Percentiles rank a stretch among this genome's conserved stretches.
phyloP scores from a whole-genome alignment of 1,284 basidiomycete species.

The Tilletia caries region DNA sequence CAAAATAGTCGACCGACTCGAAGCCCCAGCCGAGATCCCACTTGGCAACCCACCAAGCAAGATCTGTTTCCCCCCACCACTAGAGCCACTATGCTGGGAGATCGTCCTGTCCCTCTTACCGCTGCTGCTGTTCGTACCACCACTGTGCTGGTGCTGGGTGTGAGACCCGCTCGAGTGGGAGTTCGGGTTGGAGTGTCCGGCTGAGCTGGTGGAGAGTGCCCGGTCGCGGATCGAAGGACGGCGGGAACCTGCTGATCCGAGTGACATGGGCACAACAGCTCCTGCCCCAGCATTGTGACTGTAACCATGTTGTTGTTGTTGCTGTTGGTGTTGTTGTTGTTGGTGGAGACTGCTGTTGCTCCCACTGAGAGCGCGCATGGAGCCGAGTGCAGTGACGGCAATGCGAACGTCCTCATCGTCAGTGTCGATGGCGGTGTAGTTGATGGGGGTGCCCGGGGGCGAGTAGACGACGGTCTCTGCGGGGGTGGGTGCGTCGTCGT shows the following conservation, averaged over 20 bases:
- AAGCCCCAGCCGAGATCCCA: slow-evolving; percentile 4
- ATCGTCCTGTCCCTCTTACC: neutral
- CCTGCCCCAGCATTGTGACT: neutral
- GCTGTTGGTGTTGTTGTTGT: no score
- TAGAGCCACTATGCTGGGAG: slow-evolving; percentile 10
- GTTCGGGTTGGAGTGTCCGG: neutral
- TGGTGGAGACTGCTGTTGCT: neutral
- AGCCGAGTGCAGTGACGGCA: slow-evolving; percentile 2
- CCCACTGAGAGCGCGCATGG: slow-evolving; percentile 9
- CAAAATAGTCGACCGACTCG: slow-evolving; percentile 3
- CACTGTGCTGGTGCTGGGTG: no score
- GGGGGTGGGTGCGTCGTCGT: slow-evolving; percentile 6
- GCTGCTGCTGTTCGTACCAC: no score
- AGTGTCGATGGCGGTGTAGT: slow-evolving; percentile 11
- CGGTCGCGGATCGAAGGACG: no score
- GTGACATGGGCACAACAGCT: neutral
- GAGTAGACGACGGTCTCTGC: neutral
- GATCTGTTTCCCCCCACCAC: slow-evolving; percentile 12
- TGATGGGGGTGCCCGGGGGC: neutral
- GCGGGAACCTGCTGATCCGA: neutral
- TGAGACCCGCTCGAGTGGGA: neutral
- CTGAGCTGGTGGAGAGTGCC: neutral
- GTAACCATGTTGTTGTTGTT: neutral
- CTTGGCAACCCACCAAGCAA: neutral
- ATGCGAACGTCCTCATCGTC: slow-evolving; percentile 12